Evolutionary conservation across 75 land plant genomes (phyloP).

Genomic region (Selaginella moellendorffii): DNA sequence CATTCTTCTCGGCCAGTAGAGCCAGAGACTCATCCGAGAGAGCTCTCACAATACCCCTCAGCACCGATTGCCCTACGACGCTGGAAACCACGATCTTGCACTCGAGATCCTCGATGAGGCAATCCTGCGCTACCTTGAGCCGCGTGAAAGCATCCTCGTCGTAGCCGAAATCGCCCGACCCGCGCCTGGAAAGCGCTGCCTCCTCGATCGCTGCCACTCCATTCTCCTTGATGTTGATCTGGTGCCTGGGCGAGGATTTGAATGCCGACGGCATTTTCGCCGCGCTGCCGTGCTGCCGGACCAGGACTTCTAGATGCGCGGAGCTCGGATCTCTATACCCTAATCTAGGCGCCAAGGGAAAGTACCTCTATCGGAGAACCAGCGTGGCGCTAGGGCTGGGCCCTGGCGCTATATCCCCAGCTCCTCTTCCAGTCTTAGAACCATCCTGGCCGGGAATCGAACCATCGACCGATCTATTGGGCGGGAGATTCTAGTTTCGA

Average conservation of each 20-base stretch:
- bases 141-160: neutral
- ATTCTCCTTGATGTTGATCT: neutral
- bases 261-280: neutral
- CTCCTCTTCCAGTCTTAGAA: no score
- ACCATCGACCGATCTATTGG: no score
- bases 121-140: neutral
- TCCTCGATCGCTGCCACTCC: neutral
- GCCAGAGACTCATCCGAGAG: neutral
- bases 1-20: neutral
- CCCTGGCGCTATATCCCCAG: no score
- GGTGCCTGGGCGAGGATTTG: neutral
- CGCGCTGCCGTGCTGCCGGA: no score
- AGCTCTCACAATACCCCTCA: neutral
- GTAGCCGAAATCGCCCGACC: neutral
- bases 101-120: neutral
- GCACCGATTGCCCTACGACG: neutral
- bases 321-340: no score
- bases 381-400: no score
- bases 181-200: no score
- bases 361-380: no score
- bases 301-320: no score
- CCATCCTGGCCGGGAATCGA: no score
- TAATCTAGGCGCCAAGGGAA: no score
- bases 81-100: neutral
- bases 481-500: no score